Base-by-base conservation (phyloP, 139 green algal genomes). In the Pseudopediastrum boryanum region DNA sequence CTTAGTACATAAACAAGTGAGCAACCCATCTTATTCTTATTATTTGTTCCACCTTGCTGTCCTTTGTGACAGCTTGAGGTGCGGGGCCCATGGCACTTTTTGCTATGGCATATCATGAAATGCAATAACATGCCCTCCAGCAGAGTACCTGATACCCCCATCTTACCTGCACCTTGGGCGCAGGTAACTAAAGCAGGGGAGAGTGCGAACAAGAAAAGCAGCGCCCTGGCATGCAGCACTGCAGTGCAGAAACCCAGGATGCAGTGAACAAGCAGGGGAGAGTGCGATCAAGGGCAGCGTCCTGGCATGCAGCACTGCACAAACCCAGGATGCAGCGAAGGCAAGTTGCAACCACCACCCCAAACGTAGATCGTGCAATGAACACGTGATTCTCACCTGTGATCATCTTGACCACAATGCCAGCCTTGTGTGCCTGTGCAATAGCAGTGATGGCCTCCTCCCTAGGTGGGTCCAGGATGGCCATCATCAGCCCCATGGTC, bases 341-440 rank as follows among this genome's bases (percentile, higher is more conserved):
- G 16, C 48, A 16, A 16, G 16, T 58, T 19, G 48, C 48, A 16
- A 16, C 48, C 48, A 19, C 48, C 16, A 16, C 48, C 48, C 48
- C 16, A 16, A 58, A 16, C 48, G 16, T 19, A 58, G 16, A 19
- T 27, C 48, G n/a, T n/a, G n/a, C n/a, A n/a, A n/a, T n/a, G n/a
- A n/a, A n/a, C n/a, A n/a, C n/a, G n/a, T n/a, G n/a, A n/a, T n/a
- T 5, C 71, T 1, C 56, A 85, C 80, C 82, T 67, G 82, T 86
- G 62, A 86, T 86, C 82, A 86, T 86, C 77, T 86, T 86, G 70
- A 86, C 82, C 8, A 33, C 71, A 63, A 86, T 86, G 63, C 82
- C 82, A 29, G 82, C 82, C 16, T 16, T 27, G 64, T 86, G 82
- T 39, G 82, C 82, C 63, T 79, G 61, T 43, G 70, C 73, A 59